These are phyloP conservation scores for Elsinoe fawcettii DNA, from an alignment of 2,329 filamentous ascomycete genomes.

Conservation along the genomic window DNA sequence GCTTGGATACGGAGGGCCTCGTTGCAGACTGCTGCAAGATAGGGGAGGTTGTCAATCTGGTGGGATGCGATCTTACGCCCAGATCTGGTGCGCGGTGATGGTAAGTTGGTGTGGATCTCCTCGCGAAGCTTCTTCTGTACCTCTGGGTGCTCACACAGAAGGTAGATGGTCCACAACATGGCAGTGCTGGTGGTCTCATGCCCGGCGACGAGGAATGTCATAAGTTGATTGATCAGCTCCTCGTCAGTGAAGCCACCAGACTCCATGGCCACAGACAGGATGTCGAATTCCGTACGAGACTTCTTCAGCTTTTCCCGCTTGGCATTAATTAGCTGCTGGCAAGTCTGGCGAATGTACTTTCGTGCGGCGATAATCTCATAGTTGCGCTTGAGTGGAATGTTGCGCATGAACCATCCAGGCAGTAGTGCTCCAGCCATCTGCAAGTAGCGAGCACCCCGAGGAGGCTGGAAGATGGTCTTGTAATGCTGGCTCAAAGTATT, in stretches of 20 bases:
- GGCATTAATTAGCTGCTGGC: slow-evolving; percentile 58
- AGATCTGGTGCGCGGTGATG: slow-evolving; percentile 34
- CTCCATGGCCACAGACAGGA: slow-evolving; percentile 70
- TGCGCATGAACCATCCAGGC: slow-evolving; percentile 52
- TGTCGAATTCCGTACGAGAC: slow-evolving; percentile 55
- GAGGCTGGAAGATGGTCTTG: slow-evolving; percentile 42
- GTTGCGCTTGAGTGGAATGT: slow-evolving; percentile 65
- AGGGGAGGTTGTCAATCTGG: slow-evolving; percentile 66
- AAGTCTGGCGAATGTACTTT: slow-evolving; percentile 55
- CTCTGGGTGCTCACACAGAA: slow-evolving; percentile 44
- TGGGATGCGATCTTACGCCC: slow-evolving; percentile 39
- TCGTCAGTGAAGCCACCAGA: slow-evolving; percentile 70
- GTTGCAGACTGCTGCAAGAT: slow-evolving; percentile 69
- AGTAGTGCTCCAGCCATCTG: slow-evolving; percentile 51
- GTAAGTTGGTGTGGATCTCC: slow-evolving; percentile 43
- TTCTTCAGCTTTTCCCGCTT: slow-evolving; percentile 55
- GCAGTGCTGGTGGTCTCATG: slow-evolving; percentile 51
- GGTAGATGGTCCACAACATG: slow-evolving; percentile 48
- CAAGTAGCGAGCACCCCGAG: slow-evolving; percentile 46
- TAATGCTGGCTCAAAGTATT: slow-evolving; percentile 49
- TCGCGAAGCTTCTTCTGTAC: slow-evolving; percentile 43
- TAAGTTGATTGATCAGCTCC: slow-evolving; percentile 77
- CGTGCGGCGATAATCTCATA: slow-evolving; percentile 52
- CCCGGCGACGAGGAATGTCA: slow-evolving; percentile 73
- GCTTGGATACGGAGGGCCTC: slow-evolving; percentile 68